Percentiles rank a stretch among this genome's conserved stretches.
Evolutionary conservation across 2,329 filamentous ascomycete genomes (phyloP).

Genomic region (Talaromyces sp.): DNA sequence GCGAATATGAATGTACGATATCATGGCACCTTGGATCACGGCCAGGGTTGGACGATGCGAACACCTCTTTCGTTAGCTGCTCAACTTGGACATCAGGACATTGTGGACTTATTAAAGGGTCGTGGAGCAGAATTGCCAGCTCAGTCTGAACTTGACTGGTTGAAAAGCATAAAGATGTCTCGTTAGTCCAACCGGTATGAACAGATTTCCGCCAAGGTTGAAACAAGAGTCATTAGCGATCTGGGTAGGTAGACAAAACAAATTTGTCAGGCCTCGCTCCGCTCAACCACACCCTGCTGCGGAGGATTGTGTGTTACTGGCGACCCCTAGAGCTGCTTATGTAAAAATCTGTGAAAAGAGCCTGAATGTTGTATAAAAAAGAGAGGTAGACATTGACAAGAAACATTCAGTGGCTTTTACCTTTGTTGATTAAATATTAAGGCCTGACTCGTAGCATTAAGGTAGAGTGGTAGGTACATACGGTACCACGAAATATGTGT

Average conservation of each 20-base stretch:
- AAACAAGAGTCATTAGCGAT: background rate
- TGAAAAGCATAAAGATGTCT: background rate
- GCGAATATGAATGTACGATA: background rate
- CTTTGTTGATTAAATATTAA: background rate
- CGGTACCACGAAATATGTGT: too few species aligned
- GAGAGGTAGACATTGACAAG: background rate
- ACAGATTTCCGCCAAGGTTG: background rate
- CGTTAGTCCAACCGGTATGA: too few species aligned
- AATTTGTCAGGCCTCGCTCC: too few species aligned
- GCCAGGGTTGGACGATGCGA: background rate
- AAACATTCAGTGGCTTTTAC: background rate
- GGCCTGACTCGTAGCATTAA: background rate
- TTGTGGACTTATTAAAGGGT: background rate
- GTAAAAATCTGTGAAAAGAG: too few species aligned
- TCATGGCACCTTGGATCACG: background rate
- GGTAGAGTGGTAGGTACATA: background rate
- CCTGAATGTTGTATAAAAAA: background rate
- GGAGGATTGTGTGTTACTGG: too few species aligned
- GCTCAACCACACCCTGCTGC: too few species aligned
- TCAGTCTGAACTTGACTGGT: background rate
- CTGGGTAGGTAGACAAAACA: background rate
- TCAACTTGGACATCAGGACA: background rate
- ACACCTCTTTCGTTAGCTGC: background rate
- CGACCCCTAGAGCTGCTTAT: too few species aligned
- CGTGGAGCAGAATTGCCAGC: background rate